phyloP scores from a whole-genome alignment of 2,329 filamentous ascomycete species.

The Fusarium sp. region DNA sequence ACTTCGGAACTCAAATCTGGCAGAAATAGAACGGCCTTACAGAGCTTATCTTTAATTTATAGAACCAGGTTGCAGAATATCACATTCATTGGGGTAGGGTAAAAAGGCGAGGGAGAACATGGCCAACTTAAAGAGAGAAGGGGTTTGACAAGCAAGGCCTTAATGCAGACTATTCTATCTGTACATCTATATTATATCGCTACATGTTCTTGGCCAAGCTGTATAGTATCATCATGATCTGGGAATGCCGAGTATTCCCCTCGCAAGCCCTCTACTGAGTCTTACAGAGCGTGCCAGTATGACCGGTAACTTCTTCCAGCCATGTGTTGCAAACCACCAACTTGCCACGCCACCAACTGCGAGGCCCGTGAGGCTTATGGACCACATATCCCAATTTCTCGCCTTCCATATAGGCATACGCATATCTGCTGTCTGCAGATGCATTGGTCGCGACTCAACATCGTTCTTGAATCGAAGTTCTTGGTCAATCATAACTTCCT shows the following conservation, averaged over 20 bases:
- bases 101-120: neutral
- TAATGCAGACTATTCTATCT: neutral
- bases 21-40: neutral
- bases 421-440: conserved; percentile 55
- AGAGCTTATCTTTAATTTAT: neutral
- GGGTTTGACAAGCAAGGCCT: neutral
- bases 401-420: conserved; percentile 52
- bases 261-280: neutral
- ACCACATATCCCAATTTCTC: conserved; percentile 51
- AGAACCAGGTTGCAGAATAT: neutral
- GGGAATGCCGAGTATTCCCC: neutral
- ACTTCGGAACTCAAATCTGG: neutral
- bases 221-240: neutral
- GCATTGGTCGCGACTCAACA: conserved; percentile 47
- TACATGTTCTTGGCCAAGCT: neutral
- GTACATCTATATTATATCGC: neutral
- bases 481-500: conserved; percentile 53
- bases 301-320: conserved; percentile 24
- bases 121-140: neutral
- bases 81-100: neutral
- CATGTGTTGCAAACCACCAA: conserved; percentile 34
- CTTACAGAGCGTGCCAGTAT: neutral
- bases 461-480: conserved; percentile 36
- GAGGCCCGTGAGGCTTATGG: conserved; percentile 28
- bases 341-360: conserved; percentile 4